Percentiles rank a stretch among this genome's conserved stretches.
phyloP scores from a whole-genome alignment of 257 asterid species.

The Przewalskia tangutica region DNA sequence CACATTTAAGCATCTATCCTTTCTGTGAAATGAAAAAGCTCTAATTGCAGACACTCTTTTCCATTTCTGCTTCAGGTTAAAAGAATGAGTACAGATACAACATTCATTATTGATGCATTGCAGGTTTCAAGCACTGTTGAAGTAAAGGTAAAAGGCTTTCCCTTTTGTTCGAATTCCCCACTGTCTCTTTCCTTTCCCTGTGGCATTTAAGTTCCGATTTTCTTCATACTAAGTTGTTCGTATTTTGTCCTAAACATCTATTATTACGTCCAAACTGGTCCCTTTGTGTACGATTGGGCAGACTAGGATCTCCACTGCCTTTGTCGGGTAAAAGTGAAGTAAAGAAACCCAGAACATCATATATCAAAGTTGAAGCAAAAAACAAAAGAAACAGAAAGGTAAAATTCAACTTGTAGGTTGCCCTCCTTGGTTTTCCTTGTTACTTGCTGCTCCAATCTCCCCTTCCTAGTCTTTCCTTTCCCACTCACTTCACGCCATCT shows the following conservation, averaged over 20 bases:
- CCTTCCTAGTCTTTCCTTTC: neutral
- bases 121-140: conserved; percentile 69
- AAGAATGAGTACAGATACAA: conserved; percentile 53
- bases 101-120: conserved; percentile 67
- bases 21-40: neutral
- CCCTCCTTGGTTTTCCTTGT: neutral
- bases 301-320: neutral
- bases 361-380: neutral
- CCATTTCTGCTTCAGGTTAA: conserved; percentile 50
- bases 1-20: neutral
- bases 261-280: neutral
- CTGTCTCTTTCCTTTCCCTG: neutral
- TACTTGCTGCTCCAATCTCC: neutral
- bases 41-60: neutral
- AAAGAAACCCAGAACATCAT: neutral
- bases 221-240: neutral
- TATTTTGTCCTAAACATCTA: neutral
- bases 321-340: neutral
- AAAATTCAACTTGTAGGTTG: neutral
- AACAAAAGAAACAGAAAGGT: neutral
- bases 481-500: neutral
- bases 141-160: conserved; percentile 52
- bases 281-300: neutral
- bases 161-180: conserved; percentile 5
- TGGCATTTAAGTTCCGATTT: neutral